phyloP scores from a whole-genome alignment of 805 yeast species.

The Suhomyces sp. region DNA sequence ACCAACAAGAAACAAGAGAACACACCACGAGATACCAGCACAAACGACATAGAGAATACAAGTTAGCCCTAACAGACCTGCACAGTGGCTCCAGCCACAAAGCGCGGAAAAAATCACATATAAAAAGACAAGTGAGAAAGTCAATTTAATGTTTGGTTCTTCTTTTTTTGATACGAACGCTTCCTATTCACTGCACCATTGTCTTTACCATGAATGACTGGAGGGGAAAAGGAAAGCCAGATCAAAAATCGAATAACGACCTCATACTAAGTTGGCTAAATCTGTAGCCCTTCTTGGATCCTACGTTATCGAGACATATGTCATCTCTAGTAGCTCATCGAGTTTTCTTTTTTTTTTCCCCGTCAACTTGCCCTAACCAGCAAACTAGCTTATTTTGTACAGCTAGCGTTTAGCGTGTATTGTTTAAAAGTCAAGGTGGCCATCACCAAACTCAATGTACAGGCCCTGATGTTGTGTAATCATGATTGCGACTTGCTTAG shows the following conservation, averaged over 20 bases:
- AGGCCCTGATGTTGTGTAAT: background rate
- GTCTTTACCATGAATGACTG: conserved; percentile 28
- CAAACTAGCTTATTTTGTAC: background rate
- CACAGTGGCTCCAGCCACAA: background rate
- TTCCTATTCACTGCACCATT: conserved; percentile 42
- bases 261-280: conserved; percentile 32
- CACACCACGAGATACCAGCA: background rate
- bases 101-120: background rate
- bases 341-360: background rate
- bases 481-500: background rate
- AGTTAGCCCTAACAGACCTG: background rate
- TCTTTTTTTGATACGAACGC: conserved; percentile 36
- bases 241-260: conserved; percentile 26
- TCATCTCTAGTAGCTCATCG: background rate
- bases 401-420: background rate
- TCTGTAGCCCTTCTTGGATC: conserved; percentile 26
- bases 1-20: conserved; percentile 1
- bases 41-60: background rate
- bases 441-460: background rate
- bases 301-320: conserved; percentile 38
- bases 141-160: conserved; percentile 7
- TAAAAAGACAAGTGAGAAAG: background rate
- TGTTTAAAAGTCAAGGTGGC: background rate
- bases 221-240: conserved; percentile 41
- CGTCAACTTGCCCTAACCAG: background rate